Evolutionary conservation across 106 monocot genomes (phyloP).

Genomic region (Allium fistulosum): DNA sequence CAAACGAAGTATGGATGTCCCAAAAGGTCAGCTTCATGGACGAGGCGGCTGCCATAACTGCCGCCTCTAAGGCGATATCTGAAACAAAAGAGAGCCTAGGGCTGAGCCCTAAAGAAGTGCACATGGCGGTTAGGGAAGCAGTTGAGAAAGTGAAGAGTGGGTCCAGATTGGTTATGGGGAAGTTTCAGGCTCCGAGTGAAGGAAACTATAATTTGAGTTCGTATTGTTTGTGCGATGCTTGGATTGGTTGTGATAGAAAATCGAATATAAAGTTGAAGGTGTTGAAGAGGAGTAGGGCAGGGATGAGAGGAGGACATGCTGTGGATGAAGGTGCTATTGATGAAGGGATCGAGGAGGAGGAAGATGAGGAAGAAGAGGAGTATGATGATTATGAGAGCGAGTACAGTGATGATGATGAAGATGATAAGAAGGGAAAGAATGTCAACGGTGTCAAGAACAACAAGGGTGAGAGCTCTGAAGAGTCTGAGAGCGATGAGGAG

Average conservation of each 20-base stretch:
- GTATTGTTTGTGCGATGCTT: constrained; percentile 75
- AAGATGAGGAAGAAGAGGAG: constrained; percentile 17
- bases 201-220: constrained; percentile 67
- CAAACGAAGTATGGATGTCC: constrained; percentile 89
- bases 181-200: constrained; percentile 79
- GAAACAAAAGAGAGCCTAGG: constrained; percentile 78
- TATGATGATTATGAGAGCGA: constrained; percentile 14
- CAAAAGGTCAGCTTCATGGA: constrained; percentile 94
- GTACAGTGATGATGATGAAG: constrained; percentile 13
- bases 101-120: constrained; percentile 59
- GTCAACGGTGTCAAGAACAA: not conserved
- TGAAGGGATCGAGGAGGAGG: constrained; percentile 19
- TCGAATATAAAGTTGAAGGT: constrained; percentile 68
- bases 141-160: constrained; percentile 83
- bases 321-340: constrained; percentile 40
- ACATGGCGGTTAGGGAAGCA: constrained; percentile 52
- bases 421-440: constrained; percentile 1
- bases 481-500: constrained; percentile 9
- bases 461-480: not conserved
- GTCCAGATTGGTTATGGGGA: constrained; percentile 79
- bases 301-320: constrained; percentile 44
- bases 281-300: constrained; percentile 51
- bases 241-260: constrained; percentile 86
- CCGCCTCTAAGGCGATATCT: constrained; percentile 72
- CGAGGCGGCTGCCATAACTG: constrained; percentile 60